Evolutionary conservation across 345 rosid species (phyloP).

Genomic region (Lepidium africanum): DNA sequence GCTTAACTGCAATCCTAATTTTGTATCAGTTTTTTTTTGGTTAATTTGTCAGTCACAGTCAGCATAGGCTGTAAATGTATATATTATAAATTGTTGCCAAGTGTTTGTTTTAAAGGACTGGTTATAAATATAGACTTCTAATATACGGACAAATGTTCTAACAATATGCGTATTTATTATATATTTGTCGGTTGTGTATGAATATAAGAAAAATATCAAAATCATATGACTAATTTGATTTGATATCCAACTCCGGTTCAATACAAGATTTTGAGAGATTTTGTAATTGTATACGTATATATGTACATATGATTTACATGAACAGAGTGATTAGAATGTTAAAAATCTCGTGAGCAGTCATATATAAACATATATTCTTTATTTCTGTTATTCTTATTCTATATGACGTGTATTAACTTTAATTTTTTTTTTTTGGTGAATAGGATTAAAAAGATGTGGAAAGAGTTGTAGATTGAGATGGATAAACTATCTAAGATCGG

Average conservation of each 20-base stretch:
- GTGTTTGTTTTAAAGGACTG: not conserved
- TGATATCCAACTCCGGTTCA: not conserved
- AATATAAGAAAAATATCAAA: not conserved
- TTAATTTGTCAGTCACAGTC: not conserved
- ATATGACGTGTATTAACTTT: not conserved
- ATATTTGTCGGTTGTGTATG: not conserved
- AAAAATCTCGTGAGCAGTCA: slow-evolving; percentile 9
- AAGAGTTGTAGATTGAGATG: slow-evolving; percentile 91
- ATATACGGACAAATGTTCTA: not conserved
- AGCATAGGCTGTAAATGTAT: not conserved
- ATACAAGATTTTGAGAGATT: not conserved
- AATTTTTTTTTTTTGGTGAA: not conserved
- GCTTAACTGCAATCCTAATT: not conserved
- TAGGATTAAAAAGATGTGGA: slow-evolving; percentile 83
- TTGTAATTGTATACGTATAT: no score
- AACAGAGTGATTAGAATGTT: not conserved
- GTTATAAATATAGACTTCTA: not conserved
- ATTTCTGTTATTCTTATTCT: not conserved
- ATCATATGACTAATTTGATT: not conserved
- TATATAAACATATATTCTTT: not conserved
- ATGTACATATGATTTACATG: no score
- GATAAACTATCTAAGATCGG: slow-evolving; percentile 72
- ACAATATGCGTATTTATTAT: not conserved
- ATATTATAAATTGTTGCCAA: not conserved
- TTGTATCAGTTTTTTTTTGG: not conserved